Base-by-base conservation (phyloP, 768 basidiomycete species). In the Termitomyces sp. region DNA sequence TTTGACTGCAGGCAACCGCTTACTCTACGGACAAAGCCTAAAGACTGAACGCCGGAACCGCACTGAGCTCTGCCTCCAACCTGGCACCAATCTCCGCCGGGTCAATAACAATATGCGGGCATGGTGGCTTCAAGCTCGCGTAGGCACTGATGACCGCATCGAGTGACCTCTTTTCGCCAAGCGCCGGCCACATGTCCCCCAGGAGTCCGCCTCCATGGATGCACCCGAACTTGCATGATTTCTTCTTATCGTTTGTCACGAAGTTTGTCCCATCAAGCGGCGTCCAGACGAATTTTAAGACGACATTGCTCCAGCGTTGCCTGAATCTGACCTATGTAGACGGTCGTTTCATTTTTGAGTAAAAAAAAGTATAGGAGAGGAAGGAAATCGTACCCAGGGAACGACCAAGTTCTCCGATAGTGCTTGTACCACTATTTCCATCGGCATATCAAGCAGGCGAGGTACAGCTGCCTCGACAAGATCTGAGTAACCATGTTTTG, bases 341-440 rank as follows among this genome's bases (percentile, higher is more conserved):
- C 45, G 4, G 16, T 20, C 0, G n/a, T 0, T 6, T 18, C 2
- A 4, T 28, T 28, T 28, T 28, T 28, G 28, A 28, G 28, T n/a
- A 18, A 3, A 3, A 38, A 54, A 32, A 13, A 24, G n/a, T 18
- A 7, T 8, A 9, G 1, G 15, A 13, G 13, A 40, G 39, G 3
- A 13, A 51, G 9, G 6, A 28, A 7, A 22, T 7, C 57, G n/a
- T 50, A 62, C 61, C 57, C 61, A 62, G 3, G 61, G 52, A 8
- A 55, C 45, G n/a, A 55, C 38, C n/a, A 62, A 7, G 22, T 55
- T 39, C 3, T 13, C 18, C 9, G 52, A 40, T 1, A 62, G 50
- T 0, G 1, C 38, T 13, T 39, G 16, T 8, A 50, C 57, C 11
- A 62, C 39, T 2, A 0, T 20, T 8, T 62, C 61, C 9, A 58